Conservation (phyloP, 495 filamentous ascomycete genomes). For the Haplographium delicatum region DNA sequence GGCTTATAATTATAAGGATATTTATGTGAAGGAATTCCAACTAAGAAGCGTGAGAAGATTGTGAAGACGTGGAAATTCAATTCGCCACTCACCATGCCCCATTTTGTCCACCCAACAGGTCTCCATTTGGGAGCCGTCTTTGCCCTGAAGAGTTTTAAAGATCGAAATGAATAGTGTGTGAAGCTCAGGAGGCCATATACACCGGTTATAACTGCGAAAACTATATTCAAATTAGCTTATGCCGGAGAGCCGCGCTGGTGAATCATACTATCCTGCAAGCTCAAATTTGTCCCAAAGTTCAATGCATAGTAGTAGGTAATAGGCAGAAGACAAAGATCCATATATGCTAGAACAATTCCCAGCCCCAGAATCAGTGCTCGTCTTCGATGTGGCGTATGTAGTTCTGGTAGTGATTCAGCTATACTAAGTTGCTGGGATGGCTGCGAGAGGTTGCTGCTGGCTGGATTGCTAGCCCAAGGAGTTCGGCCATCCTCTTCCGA, state of each 20-base stretch:
- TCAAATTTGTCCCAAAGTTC: conserved; percentile 15
- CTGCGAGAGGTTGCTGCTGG: too few species aligned
- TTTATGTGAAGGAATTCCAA: conserved; percentile 21
- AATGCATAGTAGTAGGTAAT: conserved; percentile 20
- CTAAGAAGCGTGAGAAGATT: not conserved
- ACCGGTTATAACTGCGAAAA: conserved; percentile 20
- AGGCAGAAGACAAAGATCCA: conserved; percentile 18
- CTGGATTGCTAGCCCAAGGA: not conserved
- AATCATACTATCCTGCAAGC: conserved; percentile 13
- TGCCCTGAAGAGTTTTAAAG: conserved; percentile 13
- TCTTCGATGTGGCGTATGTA: conserved; percentile 13
- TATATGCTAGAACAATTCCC: conserved; percentile 5
- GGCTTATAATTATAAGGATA: conserved; percentile 14
- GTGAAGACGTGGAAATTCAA: not conserved
- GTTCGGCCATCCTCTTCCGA: not conserved
- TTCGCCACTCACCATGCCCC: conserved; percentile 16
- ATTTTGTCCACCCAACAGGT: conserved; percentile 22
- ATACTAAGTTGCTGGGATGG: not conserved
- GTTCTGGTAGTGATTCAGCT: conserved; percentile 10
- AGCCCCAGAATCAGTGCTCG: conserved; percentile 1
- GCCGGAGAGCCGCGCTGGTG: not conserved
- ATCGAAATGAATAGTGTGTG: conserved; percentile 18
- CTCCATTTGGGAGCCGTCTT: conserved; percentile 11
- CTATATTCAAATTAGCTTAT: conserved; percentile 4
- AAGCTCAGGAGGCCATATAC: conserved; percentile 21